phyloP scores from a whole-genome alignment of 768 basidiomycete genomes.

The Butyriboletus loyo region DNA sequence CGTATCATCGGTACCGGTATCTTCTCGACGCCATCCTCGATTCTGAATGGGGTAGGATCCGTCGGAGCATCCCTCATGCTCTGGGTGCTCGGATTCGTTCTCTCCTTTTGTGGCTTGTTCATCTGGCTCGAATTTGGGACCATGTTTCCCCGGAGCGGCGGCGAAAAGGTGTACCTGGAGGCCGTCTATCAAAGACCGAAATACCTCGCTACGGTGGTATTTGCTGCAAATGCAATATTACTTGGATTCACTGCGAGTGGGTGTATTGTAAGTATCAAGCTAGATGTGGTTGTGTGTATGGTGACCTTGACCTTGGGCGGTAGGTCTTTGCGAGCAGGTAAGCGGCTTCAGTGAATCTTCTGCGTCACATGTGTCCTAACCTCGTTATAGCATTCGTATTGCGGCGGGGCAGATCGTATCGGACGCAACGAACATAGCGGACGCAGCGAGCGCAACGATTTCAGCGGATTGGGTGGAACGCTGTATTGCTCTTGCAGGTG shows the following conservation, averaged over 20 bases:
- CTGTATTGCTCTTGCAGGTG: conserved; percentile 58
- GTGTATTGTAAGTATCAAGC: conserved; percentile 43
- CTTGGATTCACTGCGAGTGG: conserved; percentile 42
- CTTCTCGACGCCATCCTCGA: conserved; percentile 60
- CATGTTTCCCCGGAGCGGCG: conserved; percentile 61
- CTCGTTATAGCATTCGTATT: conserved; percentile 43
- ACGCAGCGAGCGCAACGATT: too few species aligned
- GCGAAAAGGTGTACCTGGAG: conserved; percentile 63
- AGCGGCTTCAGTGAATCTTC: neutral
- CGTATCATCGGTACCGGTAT: conserved; percentile 63
- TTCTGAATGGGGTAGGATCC: conserved; percentile 53
- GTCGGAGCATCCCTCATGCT: conserved; percentile 61
- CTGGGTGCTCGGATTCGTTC: conserved; percentile 60
- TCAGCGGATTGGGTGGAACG: conserved; percentile 50
- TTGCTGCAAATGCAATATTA: conserved; percentile 47
- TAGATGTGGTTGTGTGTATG: neutral
- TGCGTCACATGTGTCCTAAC: neutral
- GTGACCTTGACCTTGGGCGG: neutral
- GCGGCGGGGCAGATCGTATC: conserved; percentile 39
- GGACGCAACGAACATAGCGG: too few species aligned
- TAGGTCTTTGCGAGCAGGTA: conserved; percentile 37
- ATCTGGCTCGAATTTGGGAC: conserved; percentile 64
- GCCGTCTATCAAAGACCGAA: conserved; percentile 48
- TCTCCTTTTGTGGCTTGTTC: conserved; percentile 58
- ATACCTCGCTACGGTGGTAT: conserved; percentile 47